phyloP scores from a whole-genome alignment of 306 rosid species.

The Trifolium pratense region DNA sequence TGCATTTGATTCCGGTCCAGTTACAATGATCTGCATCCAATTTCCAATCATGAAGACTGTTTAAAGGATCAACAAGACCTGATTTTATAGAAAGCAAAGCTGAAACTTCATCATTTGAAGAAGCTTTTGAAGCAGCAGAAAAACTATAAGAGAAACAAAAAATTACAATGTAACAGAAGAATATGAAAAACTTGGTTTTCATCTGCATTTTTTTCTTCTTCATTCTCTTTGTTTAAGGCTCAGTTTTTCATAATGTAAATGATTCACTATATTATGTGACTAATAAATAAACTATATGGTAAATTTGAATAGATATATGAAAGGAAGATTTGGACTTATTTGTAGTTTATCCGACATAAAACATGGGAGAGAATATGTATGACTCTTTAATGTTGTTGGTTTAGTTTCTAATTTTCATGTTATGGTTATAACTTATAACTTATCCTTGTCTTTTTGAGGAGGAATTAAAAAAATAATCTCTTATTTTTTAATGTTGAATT shows the following conservation, averaged over 20 bases:
- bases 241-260: slow-evolving; percentile 54
- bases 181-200: slow-evolving; percentile 56
- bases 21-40: slow-evolving; percentile 58
- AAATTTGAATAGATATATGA: slow-evolving; percentile 8
- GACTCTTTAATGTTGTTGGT: slow-evolving; percentile 37
- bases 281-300: slow-evolving; percentile 45
- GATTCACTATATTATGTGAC: slow-evolving; percentile 47
- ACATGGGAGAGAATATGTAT: slow-evolving; percentile 93
- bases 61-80: slow-evolving; percentile 68
- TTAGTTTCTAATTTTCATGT: slow-evolving; percentile 38
- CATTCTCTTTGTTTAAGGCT: slow-evolving; percentile 42
- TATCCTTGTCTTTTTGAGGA: slow-evolving; percentile 49
- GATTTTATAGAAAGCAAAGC: slow-evolving; percentile 74
- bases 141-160: slow-evolving; percentile 39
- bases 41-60: slow-evolving; percentile 70
- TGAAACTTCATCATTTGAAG: slow-evolving; percentile 65
- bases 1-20: slow-evolving; percentile 83
- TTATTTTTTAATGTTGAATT: slow-evolving; percentile 42
- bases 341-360: slow-evolving; percentile 81
- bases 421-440: slow-evolving; percentile 1
- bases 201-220: too few relatives aligned
- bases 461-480: slow-evolving; percentile 28
- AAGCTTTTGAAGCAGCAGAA: slow-evolving; percentile 43
- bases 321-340: slow-evolving; percentile 65
- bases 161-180: slow-evolving; percentile 51